Evolutionary conservation across 2,329 filamentous ascomycete species (phyloP), one percentile per base, ranked within the genome.

Genomic region (Calonectria honghensis): DNA sequence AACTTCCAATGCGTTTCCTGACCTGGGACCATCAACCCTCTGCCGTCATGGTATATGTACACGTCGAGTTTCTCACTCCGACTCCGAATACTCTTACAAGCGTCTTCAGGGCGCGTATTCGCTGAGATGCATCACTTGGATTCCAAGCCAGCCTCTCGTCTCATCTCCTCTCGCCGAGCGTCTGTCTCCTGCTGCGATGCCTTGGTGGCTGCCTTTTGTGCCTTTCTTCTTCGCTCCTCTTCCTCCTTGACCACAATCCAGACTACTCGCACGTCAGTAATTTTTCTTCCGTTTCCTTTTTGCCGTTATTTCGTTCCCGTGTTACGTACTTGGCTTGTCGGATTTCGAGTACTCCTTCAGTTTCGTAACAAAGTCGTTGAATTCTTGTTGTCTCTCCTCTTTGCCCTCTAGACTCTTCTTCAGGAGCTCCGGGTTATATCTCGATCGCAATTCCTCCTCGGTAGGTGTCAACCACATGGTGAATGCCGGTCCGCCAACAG

Each of bases 341-440:
- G 94, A 97, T 87, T 96, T 97, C 32, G 95, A 94, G 84, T 96
- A 95, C 80, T 96, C 92, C 89, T 98, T 98, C 83, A 99, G 86
- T 80, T 93, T 92, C 64, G 83, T 90, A 35, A 98, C 94, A 82
- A 98, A 98, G 71, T 96, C 91, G 82, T 98, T 94, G 80, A 98
- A 98, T 73, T 98, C 96, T 85, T 96, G 90, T 82, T 97, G 92
- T 74, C 91, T 91, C 83, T 94, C 92, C 73, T 93, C 89, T 24
- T 95, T 91, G 73, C 93, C 91, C 85, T 96, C 96, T n/a, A 98
- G 87, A 76, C 94, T 96, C 82, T 94, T 92, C 85, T 95, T 94
- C 83, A 97, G 94, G n/a, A 99, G 90, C 41, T 98, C 97, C 0
- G 96, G 96, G 85, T 96, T 98, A 88, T 98, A 98, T 85, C 90